Evolutionary conservation across 2,329 filamentous ascomycete genomes (phyloP).

Genomic region (Beauveria australis): DNA sequence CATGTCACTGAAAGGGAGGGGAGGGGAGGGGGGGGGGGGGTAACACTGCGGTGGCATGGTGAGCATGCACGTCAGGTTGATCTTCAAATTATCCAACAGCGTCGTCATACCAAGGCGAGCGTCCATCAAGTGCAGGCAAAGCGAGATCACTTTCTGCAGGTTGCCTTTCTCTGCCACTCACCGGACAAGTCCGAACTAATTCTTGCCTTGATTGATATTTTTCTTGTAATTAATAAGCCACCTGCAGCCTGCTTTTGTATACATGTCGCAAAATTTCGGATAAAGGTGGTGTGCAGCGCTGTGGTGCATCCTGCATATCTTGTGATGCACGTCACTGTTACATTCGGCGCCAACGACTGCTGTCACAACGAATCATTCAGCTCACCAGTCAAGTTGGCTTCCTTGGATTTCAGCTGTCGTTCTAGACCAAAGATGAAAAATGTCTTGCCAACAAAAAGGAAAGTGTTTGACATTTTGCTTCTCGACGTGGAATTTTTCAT

Average conservation of each 20-base stretch:
- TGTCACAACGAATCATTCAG: conserved; percentile 2
- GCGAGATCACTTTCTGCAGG: conserved; percentile 6
- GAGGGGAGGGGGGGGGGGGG: too few species aligned
- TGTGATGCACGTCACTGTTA: conserved; percentile 10
- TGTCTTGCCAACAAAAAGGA: neutral
- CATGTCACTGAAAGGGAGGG: neutral
- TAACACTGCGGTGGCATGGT: neutral
- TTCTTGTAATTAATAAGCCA: neutral
- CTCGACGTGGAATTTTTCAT: neutral
- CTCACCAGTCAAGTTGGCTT: neutral
- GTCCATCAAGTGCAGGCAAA: neutral
- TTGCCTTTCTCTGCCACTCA: neutral
- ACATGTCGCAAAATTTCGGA: neutral
- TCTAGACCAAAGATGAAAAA: neutral
- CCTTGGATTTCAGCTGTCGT: neutral
- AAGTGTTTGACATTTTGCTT: too few species aligned
- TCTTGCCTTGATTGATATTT: neutral
- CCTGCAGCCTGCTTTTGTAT: neutral
- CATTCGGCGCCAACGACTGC: conserved; percentile 4
- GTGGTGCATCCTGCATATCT: neutral
- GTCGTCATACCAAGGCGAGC: neutral
- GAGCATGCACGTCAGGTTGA: neutral
- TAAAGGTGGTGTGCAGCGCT: neutral
- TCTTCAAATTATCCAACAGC: too few species aligned
- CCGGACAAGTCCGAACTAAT: neutral